These are phyloP conservation scores for Botrytis fabae DNA, from an alignment of 2,329 filamentous ascomycete genomes.

Conservation along the genomic window DNA sequence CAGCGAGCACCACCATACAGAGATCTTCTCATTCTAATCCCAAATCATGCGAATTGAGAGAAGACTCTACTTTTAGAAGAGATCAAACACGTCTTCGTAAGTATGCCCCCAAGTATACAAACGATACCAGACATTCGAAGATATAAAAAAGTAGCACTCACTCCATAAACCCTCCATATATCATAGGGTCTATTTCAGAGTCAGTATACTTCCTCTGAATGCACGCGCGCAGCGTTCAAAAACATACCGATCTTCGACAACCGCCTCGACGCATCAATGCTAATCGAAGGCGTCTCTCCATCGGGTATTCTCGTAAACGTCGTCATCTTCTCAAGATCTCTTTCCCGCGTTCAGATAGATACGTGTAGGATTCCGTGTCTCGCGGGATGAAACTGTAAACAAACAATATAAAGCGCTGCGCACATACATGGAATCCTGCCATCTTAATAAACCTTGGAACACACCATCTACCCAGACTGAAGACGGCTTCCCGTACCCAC, in stretches of 20 bases:
- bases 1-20: background rate
- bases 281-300: slow-evolving; percentile 62
- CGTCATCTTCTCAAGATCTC: slow-evolving; percentile 53
- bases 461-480: background rate
- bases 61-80: background rate
- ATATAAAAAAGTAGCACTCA: slow-evolving; percentile 46
- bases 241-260: slow-evolving; percentile 61
- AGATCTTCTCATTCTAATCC: background rate
- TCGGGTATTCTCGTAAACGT: slow-evolving; percentile 69
- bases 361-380: background rate
- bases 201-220: background rate
- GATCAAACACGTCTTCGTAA: background rate
- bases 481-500: background rate
- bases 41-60: background rate
- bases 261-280: slow-evolving; percentile 62
- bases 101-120: background rate
- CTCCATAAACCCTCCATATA: slow-evolving; percentile 85
- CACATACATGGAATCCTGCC: slow-evolving; percentile 5
- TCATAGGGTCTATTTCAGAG: slow-evolving; percentile 60
- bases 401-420: slow-evolving; percentile 12
- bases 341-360: background rate
- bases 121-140: background rate
- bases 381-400: background rate
- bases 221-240: too few species aligned
- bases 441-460: slow-evolving; percentile 20